Evolutionary conservation across 306 rosid genomes (phyloP), one percentile per base, ranked within the genome.

Genomic region (Pterocarpus santalinus): DNA sequence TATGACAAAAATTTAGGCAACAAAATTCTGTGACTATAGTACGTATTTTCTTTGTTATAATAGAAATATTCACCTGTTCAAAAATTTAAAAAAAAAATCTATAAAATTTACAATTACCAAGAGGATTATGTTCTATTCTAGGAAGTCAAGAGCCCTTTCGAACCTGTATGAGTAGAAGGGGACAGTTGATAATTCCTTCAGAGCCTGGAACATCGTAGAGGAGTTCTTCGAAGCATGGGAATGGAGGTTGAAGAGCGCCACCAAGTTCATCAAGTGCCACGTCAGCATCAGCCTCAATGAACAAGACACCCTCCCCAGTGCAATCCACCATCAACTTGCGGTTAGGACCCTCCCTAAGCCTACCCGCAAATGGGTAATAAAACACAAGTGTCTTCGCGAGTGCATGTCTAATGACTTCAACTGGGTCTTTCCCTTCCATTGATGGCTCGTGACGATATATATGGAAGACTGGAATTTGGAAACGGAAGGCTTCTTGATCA

Each of bases 251-350:
- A 57, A 84, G 88, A 47, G 64, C 32, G 1, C 74, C 79, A 7
- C 86, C 87, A 33, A 90, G 83, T 33, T 87, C 72, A 7, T 68
- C 34, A n/a, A 90, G 78, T 2, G 80, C 77, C 7, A 85, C 83
- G 9, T 90, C 86, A 1, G 91, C 90, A 5, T 85, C 87, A 0
- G 90, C 91, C 36, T 80, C 88, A 7, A 87, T 9, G 73, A 87
- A 87, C 11, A 82, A 4, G n/a, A 87, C 65, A 1, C 93, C 91
- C 8, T 90, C 89, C 2, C 75, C 91, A 2, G 77, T 86, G 34
- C 91, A 90, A 22, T 85, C 91, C 36, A 87, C 90, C 41, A 79
- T 61, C 6, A 83, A 58, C 62, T 84, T 84, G 7, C 72, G 61
- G 0, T 8, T 7, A 22, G 7, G 60, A 0, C 67, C 72, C 4